A percentile compares a stretch with the other conserved stretches of the same genome.
phyloP scores from a whole-genome alignment of 768 basidiomycete species.

The Pisolithus tinctorius region DNA sequence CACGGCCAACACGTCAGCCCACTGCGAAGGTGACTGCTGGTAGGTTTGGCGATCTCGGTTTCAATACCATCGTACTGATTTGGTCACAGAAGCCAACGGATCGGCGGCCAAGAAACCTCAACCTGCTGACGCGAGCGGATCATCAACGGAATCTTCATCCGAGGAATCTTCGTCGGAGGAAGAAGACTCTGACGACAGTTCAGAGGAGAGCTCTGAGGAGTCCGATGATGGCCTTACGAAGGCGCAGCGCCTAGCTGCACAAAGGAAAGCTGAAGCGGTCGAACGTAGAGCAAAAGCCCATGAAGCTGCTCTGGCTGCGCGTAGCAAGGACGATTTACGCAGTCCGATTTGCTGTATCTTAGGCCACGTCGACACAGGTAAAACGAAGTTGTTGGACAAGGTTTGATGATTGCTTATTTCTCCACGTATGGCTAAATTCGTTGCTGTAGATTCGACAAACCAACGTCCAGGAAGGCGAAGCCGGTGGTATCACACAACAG shows the following conservation, averaged over 20 bases:
- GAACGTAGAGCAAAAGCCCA: slow-evolving; percentile 72
- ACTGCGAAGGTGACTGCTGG: slow-evolving; percentile 7
- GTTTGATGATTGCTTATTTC: slow-evolving; percentile 32
- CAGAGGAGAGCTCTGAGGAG: slow-evolving; percentile 30
- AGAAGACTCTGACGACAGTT: slow-evolving; percentile 45
- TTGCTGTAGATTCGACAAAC: slow-evolving; percentile 88
- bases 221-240: slow-evolving; percentile 64
- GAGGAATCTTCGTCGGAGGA: slow-evolving; percentile 42
- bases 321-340: slow-evolving; percentile 84
- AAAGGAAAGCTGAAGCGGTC: slow-evolving; percentile 80
- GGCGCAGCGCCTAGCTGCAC: slow-evolving; percentile 58
- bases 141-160: slow-evolving; percentile 28
- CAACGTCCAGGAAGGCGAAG: slow-evolving; percentile 98
- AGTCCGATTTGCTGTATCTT: slow-evolving; percentile 98
- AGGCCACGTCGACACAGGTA: slow-evolving; percentile 99
- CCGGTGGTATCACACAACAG: slow-evolving; percentile 99
- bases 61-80: neutral
- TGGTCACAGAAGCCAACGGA: slow-evolving; percentile 2
- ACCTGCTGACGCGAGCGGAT: slow-evolving; percentile 20
- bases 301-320: slow-evolving; percentile 77
- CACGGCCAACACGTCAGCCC: slow-evolving; percentile 10
- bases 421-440: neutral
- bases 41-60: neutral
- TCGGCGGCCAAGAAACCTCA: slow-evolving; percentile 5
- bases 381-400: slow-evolving; percentile 97